Evolutionary conservation across 352 stramenopile genomes (phyloP).

Genomic region (Phytophthora syringae): DNA sequence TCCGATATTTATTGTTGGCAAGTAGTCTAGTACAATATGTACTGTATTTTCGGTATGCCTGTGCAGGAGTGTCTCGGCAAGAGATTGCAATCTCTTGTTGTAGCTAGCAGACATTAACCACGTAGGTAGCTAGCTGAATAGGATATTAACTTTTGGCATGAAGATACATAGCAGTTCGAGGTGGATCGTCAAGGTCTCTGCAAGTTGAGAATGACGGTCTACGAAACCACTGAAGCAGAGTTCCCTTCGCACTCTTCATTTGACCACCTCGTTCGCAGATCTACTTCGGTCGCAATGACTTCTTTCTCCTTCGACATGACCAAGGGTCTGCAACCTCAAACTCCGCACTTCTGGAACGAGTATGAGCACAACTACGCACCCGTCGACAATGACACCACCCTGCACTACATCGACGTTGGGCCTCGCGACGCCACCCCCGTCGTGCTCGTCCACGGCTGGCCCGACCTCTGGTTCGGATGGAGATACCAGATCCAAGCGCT

Average conservation of each 20-base stretch:
- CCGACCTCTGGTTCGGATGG: constrained; percentile 78
- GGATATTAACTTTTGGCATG: constrained; percentile 14
- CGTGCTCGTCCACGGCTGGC: constrained; percentile 75
- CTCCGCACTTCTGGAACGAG: constrained; percentile 36
- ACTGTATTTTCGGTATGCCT: too few relatives aligned
- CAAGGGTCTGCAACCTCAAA: too few relatives aligned
- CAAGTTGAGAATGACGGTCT: constrained; percentile 9
- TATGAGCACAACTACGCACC: constrained; percentile 46
- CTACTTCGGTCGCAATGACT: too few relatives aligned
- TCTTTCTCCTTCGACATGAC: too few relatives aligned
- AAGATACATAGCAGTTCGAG: constrained; percentile 2
- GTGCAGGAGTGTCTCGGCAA: too few relatives aligned
- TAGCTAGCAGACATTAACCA: too few relatives aligned
- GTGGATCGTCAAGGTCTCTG: too few relatives aligned
- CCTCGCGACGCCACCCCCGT: constrained; percentile 54
- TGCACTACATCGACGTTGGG: constrained; percentile 73
- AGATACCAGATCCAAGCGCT: constrained; percentile 67
- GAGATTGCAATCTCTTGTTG: too few relatives aligned
- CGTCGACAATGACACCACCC: constrained; percentile 37
- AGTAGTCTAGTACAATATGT: too few relatives aligned
- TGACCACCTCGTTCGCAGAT: neutral
- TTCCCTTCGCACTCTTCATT: constrained; percentile 10
- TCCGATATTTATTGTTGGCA: too few relatives aligned
- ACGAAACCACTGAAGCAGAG: neutral
- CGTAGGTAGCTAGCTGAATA: too few relatives aligned